These are phyloP conservation scores for Cryphonectria parasitica DNA, from an alignment of 2,329 filamentous ascomycete species.

Conservation along the genomic window DNA sequence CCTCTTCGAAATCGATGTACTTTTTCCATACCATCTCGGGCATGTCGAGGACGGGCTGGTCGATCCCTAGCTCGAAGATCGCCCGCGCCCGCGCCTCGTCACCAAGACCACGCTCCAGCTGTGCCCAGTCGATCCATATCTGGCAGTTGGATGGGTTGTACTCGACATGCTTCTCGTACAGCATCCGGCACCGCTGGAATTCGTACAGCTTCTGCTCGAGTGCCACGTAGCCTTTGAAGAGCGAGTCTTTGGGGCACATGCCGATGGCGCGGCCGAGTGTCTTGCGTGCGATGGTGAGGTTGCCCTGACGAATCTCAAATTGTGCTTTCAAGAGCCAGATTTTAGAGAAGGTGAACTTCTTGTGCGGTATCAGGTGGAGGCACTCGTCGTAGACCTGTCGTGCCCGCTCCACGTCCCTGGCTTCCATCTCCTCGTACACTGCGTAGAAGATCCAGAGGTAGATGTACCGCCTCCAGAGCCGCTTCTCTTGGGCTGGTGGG, in stretches of 20 bases:
- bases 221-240: slow-evolving; percentile 93
- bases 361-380: slow-evolving; percentile 86
- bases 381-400: slow-evolving; percentile 91
- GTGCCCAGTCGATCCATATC: slow-evolving; percentile 95
- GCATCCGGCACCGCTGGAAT: slow-evolving; percentile 84
- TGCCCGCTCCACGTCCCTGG: slow-evolving; percentile 76
- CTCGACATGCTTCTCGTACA: slow-evolving; percentile 93
- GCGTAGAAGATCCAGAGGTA: slow-evolving; percentile 99
- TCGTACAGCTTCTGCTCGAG: slow-evolving; percentile 93
- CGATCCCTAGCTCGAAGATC: slow-evolving; percentile 89
- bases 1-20: slow-evolving; percentile 98
- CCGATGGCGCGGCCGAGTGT: slow-evolving; percentile 88
- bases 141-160: slow-evolving; percentile 90
- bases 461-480: slow-evolving; percentile 96
- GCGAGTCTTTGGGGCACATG: slow-evolving; percentile 92
- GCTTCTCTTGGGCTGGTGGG: slow-evolving; percentile 92
- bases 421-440: slow-evolving; percentile 89
- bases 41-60: slow-evolving; percentile 88
- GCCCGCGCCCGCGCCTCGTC: slow-evolving; percentile 85
- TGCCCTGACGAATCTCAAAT: slow-evolving; percentile 87
- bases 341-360: slow-evolving; percentile 97
- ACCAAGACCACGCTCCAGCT: slow-evolving; percentile 88
- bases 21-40: slow-evolving; percentile 97
- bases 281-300: slow-evolving; percentile 81
- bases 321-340: slow-evolving; percentile 93